Percentiles rank a stretch among this genome's conserved stretches.
Conservation (phyloP, 2,329 filamentous ascomycete genomes). For the Diaporthe capsici region DNA sequence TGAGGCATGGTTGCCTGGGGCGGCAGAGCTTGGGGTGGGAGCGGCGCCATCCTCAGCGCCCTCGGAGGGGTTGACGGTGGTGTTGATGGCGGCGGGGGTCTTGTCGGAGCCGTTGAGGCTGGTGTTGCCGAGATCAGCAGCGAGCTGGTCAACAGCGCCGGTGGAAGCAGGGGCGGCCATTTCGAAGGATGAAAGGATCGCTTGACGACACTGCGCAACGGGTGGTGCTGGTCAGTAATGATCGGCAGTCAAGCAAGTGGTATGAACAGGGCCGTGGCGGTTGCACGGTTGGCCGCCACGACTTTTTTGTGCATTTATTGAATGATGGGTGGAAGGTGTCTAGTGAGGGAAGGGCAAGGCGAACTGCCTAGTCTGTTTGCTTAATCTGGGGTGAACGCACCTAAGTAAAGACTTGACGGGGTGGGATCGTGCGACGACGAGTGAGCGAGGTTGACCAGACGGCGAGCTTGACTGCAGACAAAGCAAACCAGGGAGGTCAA, state of each 20-base stretch:
- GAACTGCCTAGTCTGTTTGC: neutral
- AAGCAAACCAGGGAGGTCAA: constrained; percentile 43
- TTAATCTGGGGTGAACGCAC: constrained; percentile 25
- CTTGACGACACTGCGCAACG: constrained; percentile 44
- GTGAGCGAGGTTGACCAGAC: constrained; percentile 36
- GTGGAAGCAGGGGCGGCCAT: constrained; percentile 73
- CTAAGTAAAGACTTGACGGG: constrained; percentile 30
- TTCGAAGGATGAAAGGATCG: constrained; percentile 53
- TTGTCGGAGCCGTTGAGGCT: constrained; percentile 78
- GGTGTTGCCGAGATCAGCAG: constrained; percentile 81
- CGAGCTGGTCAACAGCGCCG: constrained; percentile 83
- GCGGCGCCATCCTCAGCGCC: constrained; percentile 72
- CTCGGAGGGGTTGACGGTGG: constrained; percentile 71
- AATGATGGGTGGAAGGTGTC: neutral
- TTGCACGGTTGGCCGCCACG: neutral
- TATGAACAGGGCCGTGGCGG: neutral
- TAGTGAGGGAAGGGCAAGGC: neutral
- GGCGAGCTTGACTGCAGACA: constrained; percentile 37
- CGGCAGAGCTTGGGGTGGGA: constrained; percentile 80
- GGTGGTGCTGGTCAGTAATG: constrained; percentile 42
- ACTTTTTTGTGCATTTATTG: neutral
- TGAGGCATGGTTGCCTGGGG: constrained; percentile 86
- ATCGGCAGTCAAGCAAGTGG: constrained; percentile 39
- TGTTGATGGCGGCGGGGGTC: constrained; percentile 78
- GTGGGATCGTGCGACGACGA: constrained; percentile 29